phyloP scores from a whole-genome alignment of 2,329 filamentous ascomycete genomes.

The Colletotrichum spaethianum region DNA sequence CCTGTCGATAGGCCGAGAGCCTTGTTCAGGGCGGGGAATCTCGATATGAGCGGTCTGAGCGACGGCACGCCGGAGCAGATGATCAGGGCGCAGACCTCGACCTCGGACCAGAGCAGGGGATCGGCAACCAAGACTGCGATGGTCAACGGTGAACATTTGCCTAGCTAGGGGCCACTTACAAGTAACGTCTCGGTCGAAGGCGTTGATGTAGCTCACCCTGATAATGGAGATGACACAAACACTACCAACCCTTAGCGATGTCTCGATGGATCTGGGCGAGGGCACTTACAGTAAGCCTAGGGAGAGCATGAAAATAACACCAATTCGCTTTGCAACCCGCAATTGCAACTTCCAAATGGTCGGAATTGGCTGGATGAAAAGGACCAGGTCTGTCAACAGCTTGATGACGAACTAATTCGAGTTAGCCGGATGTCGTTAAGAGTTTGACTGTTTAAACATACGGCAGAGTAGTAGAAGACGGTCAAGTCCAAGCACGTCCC shows the following conservation, averaged over 20 bases:
- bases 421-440: not conserved
- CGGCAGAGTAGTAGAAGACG: slow-evolving; percentile 39
- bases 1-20: slow-evolving; percentile 47
- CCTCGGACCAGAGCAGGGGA: slow-evolving; percentile 50
- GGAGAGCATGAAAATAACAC: slow-evolving; percentile 48
- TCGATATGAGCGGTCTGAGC: slow-evolving; percentile 48
- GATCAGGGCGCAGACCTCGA: slow-evolving; percentile 50
- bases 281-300: slow-evolving; percentile 46
- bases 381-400: slow-evolving; percentile 52
- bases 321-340: slow-evolving; percentile 48
- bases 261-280: not conserved
- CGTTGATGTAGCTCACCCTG: slow-evolving; percentile 46
- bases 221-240: slow-evolving; percentile 48
- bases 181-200: slow-evolving; percentile 45
- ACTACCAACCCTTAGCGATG: slow-evolving; percentile 23
- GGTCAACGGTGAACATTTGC: not conserved
- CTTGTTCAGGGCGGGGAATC: slow-evolving; percentile 48
- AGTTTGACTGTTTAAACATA: not conserved
- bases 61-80: slow-evolving; percentile 52
- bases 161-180: slow-evolving; percentile 42
- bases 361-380: slow-evolving; percentile 56
- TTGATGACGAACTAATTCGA: slow-evolving; percentile 50
- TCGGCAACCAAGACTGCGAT: slow-evolving; percentile 45
- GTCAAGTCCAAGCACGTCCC: slow-evolving; percentile 49
- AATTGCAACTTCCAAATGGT: slow-evolving; percentile 54